Conservation (phyloP, 805 yeast genomes). For the Yamadazyma ubonensis region DNA sequence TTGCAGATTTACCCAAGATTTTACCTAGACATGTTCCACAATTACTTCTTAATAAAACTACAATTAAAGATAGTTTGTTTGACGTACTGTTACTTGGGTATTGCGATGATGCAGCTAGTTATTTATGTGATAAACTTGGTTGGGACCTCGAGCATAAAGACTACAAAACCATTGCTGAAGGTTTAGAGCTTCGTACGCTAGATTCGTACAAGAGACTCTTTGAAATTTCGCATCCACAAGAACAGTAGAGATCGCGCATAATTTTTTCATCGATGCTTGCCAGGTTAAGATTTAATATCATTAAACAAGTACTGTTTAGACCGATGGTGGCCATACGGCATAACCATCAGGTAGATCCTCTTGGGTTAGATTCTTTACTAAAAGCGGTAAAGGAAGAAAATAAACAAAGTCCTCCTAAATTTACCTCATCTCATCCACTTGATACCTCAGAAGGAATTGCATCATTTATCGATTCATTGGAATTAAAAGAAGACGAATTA, state of each 20-base stretch:
- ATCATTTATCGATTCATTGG: slow-evolving; percentile 4
- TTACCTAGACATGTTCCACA: slow-evolving; percentile 37
- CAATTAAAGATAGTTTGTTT: slow-evolving; percentile 34
- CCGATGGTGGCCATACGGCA: no score
- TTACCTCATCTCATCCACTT: not conserved
- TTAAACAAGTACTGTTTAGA: no score
- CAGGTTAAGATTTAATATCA: no score
- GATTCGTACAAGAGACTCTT: slow-evolving; percentile 1
- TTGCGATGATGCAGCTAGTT: slow-evolving; percentile 42
- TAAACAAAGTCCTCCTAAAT: not conserved
- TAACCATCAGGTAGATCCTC: not conserved
- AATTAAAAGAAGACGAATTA: not conserved
- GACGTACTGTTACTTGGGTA: slow-evolving; percentile 40
- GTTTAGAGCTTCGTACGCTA: slow-evolving; percentile 1
- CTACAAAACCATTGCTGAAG: slow-evolving; percentile 16
- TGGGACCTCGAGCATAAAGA: slow-evolving; percentile 37
- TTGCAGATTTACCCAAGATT: slow-evolving; percentile 38
- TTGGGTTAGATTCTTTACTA: not conserved
- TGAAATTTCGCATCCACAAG: not conserved
- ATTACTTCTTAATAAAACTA: slow-evolving; percentile 39
- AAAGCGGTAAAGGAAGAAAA: not conserved
- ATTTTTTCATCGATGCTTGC: not conserved
- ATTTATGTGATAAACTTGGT: slow-evolving; percentile 30
- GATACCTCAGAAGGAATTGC: not conserved
- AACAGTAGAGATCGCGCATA: not conserved